Evolutionary conservation across 768 basidiomycete species (phyloP).

Genomic region (Tylopilus sp.): DNA sequence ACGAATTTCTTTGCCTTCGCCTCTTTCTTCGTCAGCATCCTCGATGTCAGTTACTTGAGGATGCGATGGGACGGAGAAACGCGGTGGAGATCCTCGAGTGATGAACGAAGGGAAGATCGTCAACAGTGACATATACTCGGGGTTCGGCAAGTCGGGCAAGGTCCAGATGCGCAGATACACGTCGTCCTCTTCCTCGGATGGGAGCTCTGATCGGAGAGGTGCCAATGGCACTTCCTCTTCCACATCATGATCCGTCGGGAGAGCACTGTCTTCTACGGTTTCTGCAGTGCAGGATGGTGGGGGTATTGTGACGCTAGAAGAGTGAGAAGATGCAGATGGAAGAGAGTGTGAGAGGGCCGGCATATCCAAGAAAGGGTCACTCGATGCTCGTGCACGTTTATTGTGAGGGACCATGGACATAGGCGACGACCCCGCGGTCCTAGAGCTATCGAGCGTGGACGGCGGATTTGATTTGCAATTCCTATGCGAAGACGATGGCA

Average conservation of each 20-base stretch:
- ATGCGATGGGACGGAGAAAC: constrained; percentile 51
- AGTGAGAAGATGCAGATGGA: constrained; percentile 52
- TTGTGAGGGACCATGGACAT: constrained; percentile 44
- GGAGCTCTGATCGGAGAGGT: constrained; percentile 33
- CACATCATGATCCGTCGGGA: constrained; percentile 27
- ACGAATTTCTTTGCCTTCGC: constrained; percentile 54
- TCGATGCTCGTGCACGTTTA: constrained; percentile 70
- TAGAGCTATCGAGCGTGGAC: constrained; percentile 23
- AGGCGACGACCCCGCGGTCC: constrained; percentile 39
- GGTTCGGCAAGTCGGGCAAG: constrained; percentile 73
- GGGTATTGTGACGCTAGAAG: constrained; percentile 33
- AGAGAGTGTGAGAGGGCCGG: constrained; percentile 54
- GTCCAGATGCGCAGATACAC: constrained; percentile 76
- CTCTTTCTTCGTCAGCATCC: constrained; percentile 58
- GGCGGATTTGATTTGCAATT: constrained; percentile 58
- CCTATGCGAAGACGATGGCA: constrained; percentile 43
- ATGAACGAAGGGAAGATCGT: constrained; percentile 78
- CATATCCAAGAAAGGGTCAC: constrained; percentile 78
- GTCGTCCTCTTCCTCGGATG: constrained; percentile 37
- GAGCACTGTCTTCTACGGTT: constrained; percentile 40
- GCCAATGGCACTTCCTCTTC: constrained; percentile 35
- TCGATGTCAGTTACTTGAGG: constrained; percentile 57
- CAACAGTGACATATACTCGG: constrained; percentile 66
- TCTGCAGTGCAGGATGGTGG: constrained; percentile 32
- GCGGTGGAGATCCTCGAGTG: constrained; percentile 62